Conservation (phyloP, 1,139 yeast genomes). For the Kodamaea alishanica region DNA sequence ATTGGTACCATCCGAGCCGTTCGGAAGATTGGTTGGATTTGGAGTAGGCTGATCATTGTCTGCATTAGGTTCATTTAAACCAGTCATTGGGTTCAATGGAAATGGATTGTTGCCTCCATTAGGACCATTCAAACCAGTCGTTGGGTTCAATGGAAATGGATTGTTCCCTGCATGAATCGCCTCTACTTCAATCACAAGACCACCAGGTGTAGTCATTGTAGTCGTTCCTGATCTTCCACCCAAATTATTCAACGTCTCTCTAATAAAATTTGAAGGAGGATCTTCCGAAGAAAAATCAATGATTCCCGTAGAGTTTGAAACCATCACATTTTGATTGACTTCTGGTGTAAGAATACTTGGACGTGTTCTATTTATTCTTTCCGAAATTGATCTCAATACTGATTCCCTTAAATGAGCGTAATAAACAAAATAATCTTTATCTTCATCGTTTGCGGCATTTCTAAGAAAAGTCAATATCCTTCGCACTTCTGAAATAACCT, state of each 20-base stretch:
- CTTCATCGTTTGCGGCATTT: constrained; percentile 25
- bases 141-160: constrained; percentile 1
- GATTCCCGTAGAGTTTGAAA: constrained; percentile 28
- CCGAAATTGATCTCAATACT: constrained; percentile 27
- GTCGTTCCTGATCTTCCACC: constrained; percentile 1
- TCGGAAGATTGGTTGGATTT: not conserved
- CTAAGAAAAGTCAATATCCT: constrained; percentile 26
- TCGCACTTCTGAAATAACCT: constrained; percentile 27
- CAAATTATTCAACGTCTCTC: not conserved
- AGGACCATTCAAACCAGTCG: not conserved
- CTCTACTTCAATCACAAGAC: not conserved
- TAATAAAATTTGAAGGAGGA: not conserved
- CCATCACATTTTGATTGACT: constrained; percentile 36
- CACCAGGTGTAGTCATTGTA: not conserved
- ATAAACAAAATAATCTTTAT: constrained; percentile 28
- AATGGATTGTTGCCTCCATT: not conserved
- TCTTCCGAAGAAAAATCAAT: constrained; percentile 2
- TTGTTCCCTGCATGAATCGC: not conserved
- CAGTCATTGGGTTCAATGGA: constrained; percentile 1
- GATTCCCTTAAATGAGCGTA: constrained; percentile 26
- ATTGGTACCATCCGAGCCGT: not conserved
- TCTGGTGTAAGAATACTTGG: constrained; percentile 41
- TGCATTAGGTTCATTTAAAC: not conserved
- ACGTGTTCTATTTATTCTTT: constrained; percentile 30
- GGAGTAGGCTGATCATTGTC: not conserved